Percentiles rank a stretch among this genome's conserved stretches.
Conservation (phyloP, 2,329 filamentous ascomycete species). For the Curvularia spicifera region DNA sequence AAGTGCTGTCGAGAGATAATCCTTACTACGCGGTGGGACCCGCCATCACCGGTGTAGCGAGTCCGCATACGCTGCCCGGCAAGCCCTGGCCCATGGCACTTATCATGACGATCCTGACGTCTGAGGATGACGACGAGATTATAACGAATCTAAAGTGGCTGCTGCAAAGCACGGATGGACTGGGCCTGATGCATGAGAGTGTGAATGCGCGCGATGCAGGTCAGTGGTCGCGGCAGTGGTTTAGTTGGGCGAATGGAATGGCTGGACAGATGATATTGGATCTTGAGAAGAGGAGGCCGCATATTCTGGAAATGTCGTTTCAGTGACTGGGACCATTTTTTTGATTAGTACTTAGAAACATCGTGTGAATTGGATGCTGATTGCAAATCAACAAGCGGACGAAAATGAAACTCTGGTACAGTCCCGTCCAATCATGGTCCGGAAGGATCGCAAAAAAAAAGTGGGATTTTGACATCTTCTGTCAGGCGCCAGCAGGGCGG, state of each 20-base stretch:
- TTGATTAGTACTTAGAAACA: not conserved
- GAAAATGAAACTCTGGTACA: no score
- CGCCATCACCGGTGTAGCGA: slow-evolving; percentile 54
- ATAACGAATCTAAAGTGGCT: slow-evolving; percentile 50
- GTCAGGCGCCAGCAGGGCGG: no score
- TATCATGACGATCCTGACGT: slow-evolving; percentile 58
- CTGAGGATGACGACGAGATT: slow-evolving; percentile 56
- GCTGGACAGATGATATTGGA: slow-evolving; percentile 57
- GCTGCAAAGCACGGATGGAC: slow-evolving; percentile 55
- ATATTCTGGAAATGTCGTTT: slow-evolving; percentile 48
- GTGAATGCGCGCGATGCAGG: slow-evolving; percentile 50
- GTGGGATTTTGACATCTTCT: not conserved
- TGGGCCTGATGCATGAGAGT: slow-evolving; percentile 60
- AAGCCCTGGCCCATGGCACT: slow-evolving; percentile 59
- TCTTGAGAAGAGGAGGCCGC: slow-evolving; percentile 52
- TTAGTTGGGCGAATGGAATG: slow-evolving; percentile 60
- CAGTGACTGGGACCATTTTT: slow-evolving; percentile 15
- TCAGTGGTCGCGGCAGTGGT: slow-evolving; percentile 58
- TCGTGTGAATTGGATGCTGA: not conserved
- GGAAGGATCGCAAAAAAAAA: not conserved
- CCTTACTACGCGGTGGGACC: slow-evolving; percentile 58
- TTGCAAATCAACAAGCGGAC: not conserved
- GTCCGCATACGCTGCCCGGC: slow-evolving; percentile 55
- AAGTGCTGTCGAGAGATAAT: slow-evolving; percentile 53
- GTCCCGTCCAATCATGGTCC: no score